Percentiles rank a stretch among this genome's conserved stretches.
These are phyloP conservation scores for Xylariomycetidae sp. DNA, from an alignment of 2,329 filamentous ascomycete species.

Conservation along the genomic window DNA sequence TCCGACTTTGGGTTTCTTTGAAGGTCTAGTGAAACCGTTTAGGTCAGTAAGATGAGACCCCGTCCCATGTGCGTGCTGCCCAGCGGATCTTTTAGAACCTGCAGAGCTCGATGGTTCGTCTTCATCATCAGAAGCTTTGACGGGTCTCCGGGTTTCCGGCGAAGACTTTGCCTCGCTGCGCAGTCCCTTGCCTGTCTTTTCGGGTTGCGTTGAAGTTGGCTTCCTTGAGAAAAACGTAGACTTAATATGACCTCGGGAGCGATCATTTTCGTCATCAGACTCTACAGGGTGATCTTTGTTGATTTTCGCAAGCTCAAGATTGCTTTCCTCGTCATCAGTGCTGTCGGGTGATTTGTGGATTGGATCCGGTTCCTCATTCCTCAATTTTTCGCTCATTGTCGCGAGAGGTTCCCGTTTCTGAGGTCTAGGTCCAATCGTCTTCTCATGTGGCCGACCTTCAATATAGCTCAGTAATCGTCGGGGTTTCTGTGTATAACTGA, in stretches of 20 bases:
- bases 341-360: conserved; percentile 21
- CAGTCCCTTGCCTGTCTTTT: too few species aligned
- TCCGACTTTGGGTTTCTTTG: conserved; percentile 3
- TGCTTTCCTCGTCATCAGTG: conserved; percentile 19
- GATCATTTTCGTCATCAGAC: conserved; percentile 24
- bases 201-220: conserved; percentile 2
- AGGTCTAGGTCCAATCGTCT: too few species aligned
- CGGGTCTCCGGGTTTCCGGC: too few species aligned
- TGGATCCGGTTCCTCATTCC: conserved; percentile 15
- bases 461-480: too few species aligned
- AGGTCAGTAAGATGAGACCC: conserved; percentile 11
- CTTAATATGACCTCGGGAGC: conserved; percentile 27
- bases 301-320: conserved; percentile 2
- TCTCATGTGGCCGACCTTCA: too few species aligned
- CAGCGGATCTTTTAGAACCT: conserved; percentile 19
- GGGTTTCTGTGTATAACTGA: too few species aligned
- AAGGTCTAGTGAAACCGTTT: conserved; percentile 8
- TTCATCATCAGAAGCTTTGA: too few species aligned
- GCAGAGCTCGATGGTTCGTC: conserved; percentile 14
- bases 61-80: conserved; percentile 9
- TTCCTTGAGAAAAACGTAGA: conserved; percentile 26
- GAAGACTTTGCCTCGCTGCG: too few species aligned
- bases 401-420: conserved; percentile 2
- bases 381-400: conserved; percentile 9
- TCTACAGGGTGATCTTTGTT: conserved; percentile 6